These are phyloP conservation scores for Eucalyptus tenuipes DNA, from an alignment of 345 rosid species.

Conservation along the genomic window DNA sequence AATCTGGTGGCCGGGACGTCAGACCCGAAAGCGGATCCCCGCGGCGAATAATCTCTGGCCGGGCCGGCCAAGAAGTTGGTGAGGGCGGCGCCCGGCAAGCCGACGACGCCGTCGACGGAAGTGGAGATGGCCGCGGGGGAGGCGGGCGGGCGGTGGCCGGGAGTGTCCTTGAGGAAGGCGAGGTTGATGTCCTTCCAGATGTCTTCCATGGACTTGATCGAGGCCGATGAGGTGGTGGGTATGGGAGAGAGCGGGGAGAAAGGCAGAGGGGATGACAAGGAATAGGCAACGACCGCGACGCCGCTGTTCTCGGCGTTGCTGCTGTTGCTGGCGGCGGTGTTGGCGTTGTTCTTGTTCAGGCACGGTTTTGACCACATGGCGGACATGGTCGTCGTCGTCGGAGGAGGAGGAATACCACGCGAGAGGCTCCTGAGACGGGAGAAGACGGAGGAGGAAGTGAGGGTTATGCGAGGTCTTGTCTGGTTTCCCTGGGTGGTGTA, in stretches of 20 bases:
- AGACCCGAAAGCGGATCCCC: background rate
- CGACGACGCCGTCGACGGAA: background rate
- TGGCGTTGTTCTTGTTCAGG: background rate
- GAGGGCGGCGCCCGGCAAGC: background rate
- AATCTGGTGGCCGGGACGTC: background rate
- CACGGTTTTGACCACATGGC: background rate
- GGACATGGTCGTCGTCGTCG: background rate
- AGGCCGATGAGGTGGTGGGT: background rate
- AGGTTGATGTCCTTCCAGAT: conserved; percentile 29
- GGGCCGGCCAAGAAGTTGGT: conserved; percentile 17
- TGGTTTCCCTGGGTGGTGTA: background rate
- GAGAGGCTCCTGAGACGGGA: background rate
- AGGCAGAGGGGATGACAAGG: background rate
- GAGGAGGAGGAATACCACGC: background rate
- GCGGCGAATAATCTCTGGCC: background rate
- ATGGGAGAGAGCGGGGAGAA: background rate
- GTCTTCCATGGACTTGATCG: conserved; percentile 28
- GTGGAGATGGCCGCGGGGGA: background rate
- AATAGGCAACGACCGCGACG: background rate
- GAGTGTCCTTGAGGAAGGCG: background rate
- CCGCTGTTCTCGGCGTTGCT: background rate
- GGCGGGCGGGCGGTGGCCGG: background rate
- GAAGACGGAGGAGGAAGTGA: background rate
- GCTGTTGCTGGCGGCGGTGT: background rate
- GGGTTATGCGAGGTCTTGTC: background rate